phyloP scores from a whole-genome alignment of 495 filamentous ascomycete species.

The Xylaria palmicola region DNA sequence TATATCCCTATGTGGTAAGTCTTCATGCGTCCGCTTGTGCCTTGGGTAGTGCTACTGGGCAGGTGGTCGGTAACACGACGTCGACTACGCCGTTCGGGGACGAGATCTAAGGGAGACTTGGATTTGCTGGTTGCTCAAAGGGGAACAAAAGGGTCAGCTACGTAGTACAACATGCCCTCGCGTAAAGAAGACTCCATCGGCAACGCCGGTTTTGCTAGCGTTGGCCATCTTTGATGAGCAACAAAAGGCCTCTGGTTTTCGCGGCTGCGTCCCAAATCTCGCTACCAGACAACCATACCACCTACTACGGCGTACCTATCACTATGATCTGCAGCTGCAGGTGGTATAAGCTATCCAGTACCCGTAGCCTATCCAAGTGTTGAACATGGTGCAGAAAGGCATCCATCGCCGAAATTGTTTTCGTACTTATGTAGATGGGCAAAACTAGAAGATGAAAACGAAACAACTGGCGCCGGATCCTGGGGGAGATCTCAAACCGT shows the following conservation, averaged over 20 bases:
- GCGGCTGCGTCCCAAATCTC: not conserved
- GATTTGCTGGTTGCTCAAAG: too few relatives aligned
- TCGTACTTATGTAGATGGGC: too few relatives aligned
- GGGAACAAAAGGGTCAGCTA: too few relatives aligned
- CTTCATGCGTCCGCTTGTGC: not conserved
- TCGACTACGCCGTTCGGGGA: not conserved
- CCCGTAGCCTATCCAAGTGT: too few relatives aligned
- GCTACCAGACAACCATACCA: not conserved
- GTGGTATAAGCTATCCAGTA: too few relatives aligned
- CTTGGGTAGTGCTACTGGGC: too few relatives aligned
- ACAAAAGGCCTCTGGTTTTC: not conserved
- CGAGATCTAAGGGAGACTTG: too few relatives aligned
- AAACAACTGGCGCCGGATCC: constrained; percentile 3
- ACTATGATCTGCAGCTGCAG: too few relatives aligned
- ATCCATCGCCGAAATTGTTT: too few relatives aligned
- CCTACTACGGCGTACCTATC: not conserved
- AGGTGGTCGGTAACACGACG: not conserved
- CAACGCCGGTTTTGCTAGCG: not conserved
- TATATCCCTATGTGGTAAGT: not conserved
- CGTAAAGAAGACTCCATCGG: not conserved
- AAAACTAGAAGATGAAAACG: not conserved
- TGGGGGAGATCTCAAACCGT: constrained; percentile 12
- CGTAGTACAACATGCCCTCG: not conserved
- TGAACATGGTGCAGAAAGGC: not conserved
- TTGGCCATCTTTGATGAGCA: not conserved